Conservation (phyloP, 345 rosid species). For the Eucalyptus curtisii region DNA sequence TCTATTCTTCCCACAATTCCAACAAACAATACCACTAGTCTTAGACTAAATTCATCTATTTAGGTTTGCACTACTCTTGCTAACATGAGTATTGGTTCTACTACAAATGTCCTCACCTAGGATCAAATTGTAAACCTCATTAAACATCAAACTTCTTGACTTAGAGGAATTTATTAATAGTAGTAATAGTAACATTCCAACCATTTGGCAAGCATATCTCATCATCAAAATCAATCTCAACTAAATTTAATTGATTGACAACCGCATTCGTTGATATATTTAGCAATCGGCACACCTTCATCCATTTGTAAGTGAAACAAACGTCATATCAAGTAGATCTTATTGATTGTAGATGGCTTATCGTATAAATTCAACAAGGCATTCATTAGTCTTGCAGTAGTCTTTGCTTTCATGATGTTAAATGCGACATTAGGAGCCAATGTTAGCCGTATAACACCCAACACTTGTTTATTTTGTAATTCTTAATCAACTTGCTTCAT, state of each 20-base stretch:
- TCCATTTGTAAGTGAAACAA: rapidly evolving
- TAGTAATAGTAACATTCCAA: neutral
- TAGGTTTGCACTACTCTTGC: neutral
- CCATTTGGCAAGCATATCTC: neutral
- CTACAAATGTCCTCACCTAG: neutral
- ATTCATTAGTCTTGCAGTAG: neutral
- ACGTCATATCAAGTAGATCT: neutral
- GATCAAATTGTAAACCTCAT: neutral
- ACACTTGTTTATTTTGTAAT: neutral
- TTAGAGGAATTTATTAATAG: neutral
- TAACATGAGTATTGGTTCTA: neutral
- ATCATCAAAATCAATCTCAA: neutral
- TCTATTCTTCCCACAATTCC: neutral
- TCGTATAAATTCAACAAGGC: neutral
- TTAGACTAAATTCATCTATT: neutral
- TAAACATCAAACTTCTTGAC: neutral
- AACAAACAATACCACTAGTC: neutral
- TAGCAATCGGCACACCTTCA: neutral
- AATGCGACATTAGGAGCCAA: neutral
- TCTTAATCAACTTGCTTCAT: neutral
- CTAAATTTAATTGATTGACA: neutral
- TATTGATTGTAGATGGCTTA: neutral
- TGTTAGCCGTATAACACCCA: rapidly evolving
- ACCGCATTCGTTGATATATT: neutral
- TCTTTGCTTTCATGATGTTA: neutral